Conservation (phyloP, 768 basidiomycete species). For the Krasilnikovozyma curviuscula region DNA sequence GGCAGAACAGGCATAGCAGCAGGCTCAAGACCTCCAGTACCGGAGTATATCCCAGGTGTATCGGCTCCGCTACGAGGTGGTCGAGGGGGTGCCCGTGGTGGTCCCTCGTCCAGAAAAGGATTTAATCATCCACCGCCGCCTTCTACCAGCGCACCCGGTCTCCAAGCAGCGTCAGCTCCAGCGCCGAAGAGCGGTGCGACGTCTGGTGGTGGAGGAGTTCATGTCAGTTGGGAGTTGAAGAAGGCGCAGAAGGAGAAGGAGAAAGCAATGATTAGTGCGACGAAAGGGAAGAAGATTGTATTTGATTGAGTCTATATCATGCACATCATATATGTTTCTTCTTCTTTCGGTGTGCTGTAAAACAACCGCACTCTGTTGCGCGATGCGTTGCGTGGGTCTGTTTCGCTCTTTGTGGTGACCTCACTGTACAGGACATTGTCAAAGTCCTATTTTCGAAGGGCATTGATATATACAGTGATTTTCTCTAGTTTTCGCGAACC, state of each 20-base stretch:
- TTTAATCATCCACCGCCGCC: not conserved
- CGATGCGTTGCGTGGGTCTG: too few species aligned
- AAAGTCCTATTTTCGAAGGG: too few species aligned
- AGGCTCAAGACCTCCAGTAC: not conserved
- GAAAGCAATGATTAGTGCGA: slow-evolving; percentile 29
- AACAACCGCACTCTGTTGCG: too few species aligned
- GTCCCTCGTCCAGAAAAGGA: not conserved
- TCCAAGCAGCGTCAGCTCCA: slow-evolving; percentile 6
- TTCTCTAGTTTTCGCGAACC: too few species aligned
- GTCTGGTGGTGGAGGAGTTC: slow-evolving; percentile 29
- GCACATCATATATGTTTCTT: too few species aligned
- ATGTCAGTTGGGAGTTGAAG: slow-evolving; percentile 97
- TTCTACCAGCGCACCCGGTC: slow-evolving; percentile 1
- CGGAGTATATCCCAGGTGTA: not conserved
- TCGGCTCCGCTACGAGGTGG: not conserved
- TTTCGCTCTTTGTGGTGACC: too few species aligned
- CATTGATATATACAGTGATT: too few species aligned
- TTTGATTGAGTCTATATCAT: too few species aligned
- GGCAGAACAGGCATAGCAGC: too few species aligned
- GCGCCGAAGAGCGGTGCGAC: slow-evolving; percentile 1
- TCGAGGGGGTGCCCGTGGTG: not conserved
- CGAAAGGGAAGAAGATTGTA: slow-evolving; percentile 68
- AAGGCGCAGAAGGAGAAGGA: slow-evolving; percentile 41
- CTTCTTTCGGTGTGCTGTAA: too few species aligned
- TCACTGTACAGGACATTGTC: too few species aligned